Evolutionary conservation across 495 filamentous ascomycete genomes (phyloP), one percentile per base, ranked within the genome.

Genomic region (Talaromyces nanjingensis): DNA sequence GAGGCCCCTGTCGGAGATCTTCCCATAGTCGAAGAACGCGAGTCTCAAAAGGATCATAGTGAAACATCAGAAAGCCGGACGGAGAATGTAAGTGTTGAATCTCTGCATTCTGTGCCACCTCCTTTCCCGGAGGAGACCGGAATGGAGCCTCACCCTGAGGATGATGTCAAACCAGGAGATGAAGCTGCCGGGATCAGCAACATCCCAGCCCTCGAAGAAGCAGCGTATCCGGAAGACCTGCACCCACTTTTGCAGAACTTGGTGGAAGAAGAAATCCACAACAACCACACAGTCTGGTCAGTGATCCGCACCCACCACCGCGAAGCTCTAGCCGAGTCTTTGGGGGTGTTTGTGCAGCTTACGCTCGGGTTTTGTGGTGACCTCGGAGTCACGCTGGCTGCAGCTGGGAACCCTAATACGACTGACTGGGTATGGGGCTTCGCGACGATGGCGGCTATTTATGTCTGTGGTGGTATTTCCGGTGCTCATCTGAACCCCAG

Each of bases 381-480:
- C 53, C 72, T 85, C 12, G 70, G 77, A 0, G 82, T 84, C 18
- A 81, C 77, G 6, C 65, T 80, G 6, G 78, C 77, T 20, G 64
- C 72, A 2, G 65, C 66, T 0, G 77, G 76, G 3, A 76, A 78
- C 45, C 83, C 83, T 16, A 77, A 78, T 63, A 79, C 78, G 3
- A 79, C 78, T 4, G 76, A 72, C 20, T 84, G 79, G 80, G 76
- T 78, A 8, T 86, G 83, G 83, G 83, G 83, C 1, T 71, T 85
- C 6, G 81, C 78, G 11, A 79, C 79, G 31, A 86, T 86, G 83
- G 77, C 84, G 52, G 83, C 74, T 9, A 84, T 85, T 54, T 84
- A 84, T 62, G 77, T 87, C 24, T 79, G 73, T 27, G 81, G 81
- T 73, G 81, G 80, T 64, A 73, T 83, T n/a, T 84, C 81, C 1